Percentiles rank a stretch among this genome's conserved stretches.
phyloP scores from a whole-genome alignment of 345 rosid species.

The Rhodomyrtus tomentosa region DNA sequence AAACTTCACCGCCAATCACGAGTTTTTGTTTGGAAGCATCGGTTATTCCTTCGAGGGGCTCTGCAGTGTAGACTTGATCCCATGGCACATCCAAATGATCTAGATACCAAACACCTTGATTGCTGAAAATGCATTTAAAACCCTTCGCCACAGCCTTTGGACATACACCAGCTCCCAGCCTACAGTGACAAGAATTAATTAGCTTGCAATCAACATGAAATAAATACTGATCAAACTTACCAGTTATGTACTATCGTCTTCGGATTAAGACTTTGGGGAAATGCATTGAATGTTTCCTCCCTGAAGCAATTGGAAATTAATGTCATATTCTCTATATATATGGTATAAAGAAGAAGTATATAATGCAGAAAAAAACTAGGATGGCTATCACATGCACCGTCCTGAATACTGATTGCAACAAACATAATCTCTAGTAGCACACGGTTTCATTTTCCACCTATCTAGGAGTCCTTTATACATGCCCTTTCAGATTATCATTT shows the following conservation, averaged over 20 bases:
- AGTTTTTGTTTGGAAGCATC: slow-evolving; percentile 49
- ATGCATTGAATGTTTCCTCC: slow-evolving; percentile 75
- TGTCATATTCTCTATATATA: background rate
- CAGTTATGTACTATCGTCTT: slow-evolving; percentile 80
- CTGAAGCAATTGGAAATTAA: slow-evolving; percentile 19
- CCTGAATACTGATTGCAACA: background rate
- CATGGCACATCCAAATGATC: slow-evolving; percentile 87
- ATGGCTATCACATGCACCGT: background rate
- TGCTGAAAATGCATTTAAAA: slow-evolving; percentile 79
- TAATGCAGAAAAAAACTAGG: background rate
- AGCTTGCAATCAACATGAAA: background rate
- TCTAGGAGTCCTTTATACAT: background rate
- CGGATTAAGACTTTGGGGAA: slow-evolving; percentile 66
- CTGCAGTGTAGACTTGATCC: slow-evolving; percentile 57
- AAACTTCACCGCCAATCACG: slow-evolving; percentile 94
- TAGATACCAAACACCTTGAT: slow-evolving; percentile 87
- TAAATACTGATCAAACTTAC: slow-evolving; percentile 20
- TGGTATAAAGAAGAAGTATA: background rate
- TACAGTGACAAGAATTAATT: background rate
- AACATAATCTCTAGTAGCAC: background rate
- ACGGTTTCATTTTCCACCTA: background rate
- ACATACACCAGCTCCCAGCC: slow-evolving; percentile 86
- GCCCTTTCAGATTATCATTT: background rate
- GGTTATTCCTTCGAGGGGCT: slow-evolving; percentile 69
- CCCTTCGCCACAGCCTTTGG: slow-evolving; percentile 80